A percentile compares a stretch with the other conserved stretches of the same genome.
Conservation (phyloP, 805 yeast genomes). For the Wickerhamiella galacta region DNA sequence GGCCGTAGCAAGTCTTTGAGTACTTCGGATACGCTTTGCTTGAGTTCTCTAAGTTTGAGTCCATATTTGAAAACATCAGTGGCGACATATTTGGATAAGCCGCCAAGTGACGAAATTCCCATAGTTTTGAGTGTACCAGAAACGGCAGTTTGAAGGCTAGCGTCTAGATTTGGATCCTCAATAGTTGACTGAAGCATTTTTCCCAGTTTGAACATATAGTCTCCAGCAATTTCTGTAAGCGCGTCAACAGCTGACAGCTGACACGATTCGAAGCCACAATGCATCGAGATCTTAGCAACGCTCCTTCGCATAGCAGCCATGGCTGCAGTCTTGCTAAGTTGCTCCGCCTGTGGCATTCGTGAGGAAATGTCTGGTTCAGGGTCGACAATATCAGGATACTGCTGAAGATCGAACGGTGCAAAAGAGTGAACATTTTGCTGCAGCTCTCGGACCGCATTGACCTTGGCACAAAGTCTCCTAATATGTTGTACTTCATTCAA, state of each 20-base stretch:
- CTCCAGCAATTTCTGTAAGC: constrained; percentile 69
- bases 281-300: constrained; percentile 70
- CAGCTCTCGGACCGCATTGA: constrained; percentile 74
- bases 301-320: constrained; percentile 49
- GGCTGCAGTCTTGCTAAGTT: constrained; percentile 41
- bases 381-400: constrained; percentile 31
- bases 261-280: constrained; percentile 76
- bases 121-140: constrained; percentile 58
- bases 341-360: constrained; percentile 52
- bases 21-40: constrained; percentile 47
- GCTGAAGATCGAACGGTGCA: constrained; percentile 4
- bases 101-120: constrained; percentile 59
- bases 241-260: constrained; percentile 64
- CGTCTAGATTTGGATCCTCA: constrained; percentile 33
- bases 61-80: constrained; percentile 59
- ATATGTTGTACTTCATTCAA: constrained; percentile 74
- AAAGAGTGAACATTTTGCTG: constrained; percentile 36
- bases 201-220: constrained; percentile 57
- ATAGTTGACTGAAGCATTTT: constrained; percentile 51
- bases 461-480: constrained; percentile 73
- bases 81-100: constrained; percentile 52
- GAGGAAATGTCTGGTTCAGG: constrained; percentile 72
- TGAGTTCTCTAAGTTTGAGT: constrained; percentile 50
- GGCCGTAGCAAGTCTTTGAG: constrained; percentile 76
- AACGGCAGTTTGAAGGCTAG: constrained; percentile 32